Base-by-base conservation (phyloP, 306 rosid genomes). In the Astragalus membranaceus region DNA sequence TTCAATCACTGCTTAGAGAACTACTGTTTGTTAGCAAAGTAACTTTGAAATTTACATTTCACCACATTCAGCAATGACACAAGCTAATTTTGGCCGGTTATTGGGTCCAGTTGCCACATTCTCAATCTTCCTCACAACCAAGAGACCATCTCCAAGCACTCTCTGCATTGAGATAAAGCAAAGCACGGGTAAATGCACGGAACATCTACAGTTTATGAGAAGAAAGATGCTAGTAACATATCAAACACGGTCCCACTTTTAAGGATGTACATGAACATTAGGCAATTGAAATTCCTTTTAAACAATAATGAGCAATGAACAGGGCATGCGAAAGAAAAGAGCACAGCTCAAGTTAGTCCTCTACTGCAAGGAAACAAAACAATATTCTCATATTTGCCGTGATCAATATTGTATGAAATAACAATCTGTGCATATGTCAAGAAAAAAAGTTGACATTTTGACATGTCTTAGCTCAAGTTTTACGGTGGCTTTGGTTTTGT, bases 141-240 rank as follows among this genome's bases (percentile, higher is more conserved):
- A 49, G 83, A 95, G 97, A 63, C 99, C 99, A 51, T 95, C 99
- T 73, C 99, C 99, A 55, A 95, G 95, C 52, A 95, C 99, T 80
- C 97, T 91, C 97, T 88, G 85, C 88, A 85, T 8, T 33, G 48
- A 68, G 47, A 85, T 10, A 35, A 48, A 64, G 42, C 10, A 64
- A 48, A 14, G 30, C 30, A 46, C 16, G 52, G 15, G 52, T 72
- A 71, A 72, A 67, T 62, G 36, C 44, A 43, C n/a, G 49, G 53
- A 33, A 67, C 23, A 29, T 37, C 4, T 43, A 47, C 1, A 56
- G 13, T 57, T 33, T 7, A 67, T 48, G 61, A 46, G 50, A 36
- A 76, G 64, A 60, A 69, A 61, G 12, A 36, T 75, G 43, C 36
- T 11, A 50, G 26, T 13, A 54, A 62, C 15, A 55, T 54, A 60